A percentile compares a stretch with the other conserved stretches of the same genome.
Conservation (phyloP, 2,329 filamentous ascomycete species). For the Rutstroemia sydowiana region DNA sequence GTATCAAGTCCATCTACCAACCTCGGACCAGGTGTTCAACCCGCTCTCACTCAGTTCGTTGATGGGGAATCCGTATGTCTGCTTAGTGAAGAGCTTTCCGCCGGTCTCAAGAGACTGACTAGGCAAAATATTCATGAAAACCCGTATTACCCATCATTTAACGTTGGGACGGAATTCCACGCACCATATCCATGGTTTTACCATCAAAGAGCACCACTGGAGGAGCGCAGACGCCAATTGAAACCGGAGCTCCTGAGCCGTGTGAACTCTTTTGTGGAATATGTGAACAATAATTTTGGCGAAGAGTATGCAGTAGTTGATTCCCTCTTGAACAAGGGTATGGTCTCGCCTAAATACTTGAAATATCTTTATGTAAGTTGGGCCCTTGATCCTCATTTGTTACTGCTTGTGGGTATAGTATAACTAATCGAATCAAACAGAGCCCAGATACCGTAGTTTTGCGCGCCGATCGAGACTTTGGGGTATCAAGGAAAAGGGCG, state of each 20-base stretch:
- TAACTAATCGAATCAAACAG: neutral
- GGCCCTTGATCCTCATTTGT: neutral
- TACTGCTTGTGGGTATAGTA: neutral
- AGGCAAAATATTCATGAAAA: constrained; percentile 9
- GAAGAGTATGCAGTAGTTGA: constrained; percentile 8
- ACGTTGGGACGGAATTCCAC: constrained; percentile 6
- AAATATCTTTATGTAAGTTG: constrained; percentile 3
- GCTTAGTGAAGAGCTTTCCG: constrained; percentile 4
- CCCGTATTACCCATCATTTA: constrained; percentile 6
- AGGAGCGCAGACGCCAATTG: constrained; percentile 6
- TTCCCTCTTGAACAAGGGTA: constrained; percentile 1
- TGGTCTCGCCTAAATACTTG: constrained; percentile 3
- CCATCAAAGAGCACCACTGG: constrained; percentile 6
- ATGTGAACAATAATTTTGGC: constrained; percentile 7
- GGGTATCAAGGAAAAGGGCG: neutral
- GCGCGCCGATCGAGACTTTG: neutral
- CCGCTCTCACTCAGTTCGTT: neutral
- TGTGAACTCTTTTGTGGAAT: constrained; percentile 9
- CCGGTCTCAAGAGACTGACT: constrained; percentile 8
- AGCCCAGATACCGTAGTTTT: constrained; percentile 8
- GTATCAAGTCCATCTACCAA: neutral
- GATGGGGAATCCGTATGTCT: constrained; percentile 2
- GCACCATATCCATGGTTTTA: constrained; percentile 11
- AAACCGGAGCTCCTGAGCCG: constrained; percentile 8
- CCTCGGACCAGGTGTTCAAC: neutral